These are phyloP conservation scores for Sporobolomyces roseus DNA, from an alignment of 768 basidiomycete species.

Conservation along the genomic window DNA sequence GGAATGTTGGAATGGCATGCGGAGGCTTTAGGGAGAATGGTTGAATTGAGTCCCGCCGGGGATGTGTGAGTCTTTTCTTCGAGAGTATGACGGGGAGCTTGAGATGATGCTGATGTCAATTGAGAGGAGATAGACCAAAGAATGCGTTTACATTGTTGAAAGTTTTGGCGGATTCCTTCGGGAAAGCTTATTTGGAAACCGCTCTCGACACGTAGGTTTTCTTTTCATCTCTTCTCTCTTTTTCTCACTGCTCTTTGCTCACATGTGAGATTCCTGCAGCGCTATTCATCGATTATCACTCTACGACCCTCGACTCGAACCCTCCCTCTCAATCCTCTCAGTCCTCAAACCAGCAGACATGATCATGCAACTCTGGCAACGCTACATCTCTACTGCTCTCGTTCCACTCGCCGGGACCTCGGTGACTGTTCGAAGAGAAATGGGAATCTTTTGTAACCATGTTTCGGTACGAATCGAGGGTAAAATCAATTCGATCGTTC, in stretches of 20 bases:
- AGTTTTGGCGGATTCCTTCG: slow-evolving; percentile 80
- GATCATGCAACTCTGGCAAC: slow-evolving; percentile 94
- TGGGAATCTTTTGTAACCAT: slow-evolving; percentile 87
- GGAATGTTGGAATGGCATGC: slow-evolving; percentile 97
- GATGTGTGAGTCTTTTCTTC: slow-evolving; percentile 67
- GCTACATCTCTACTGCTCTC: slow-evolving; percentile 84
- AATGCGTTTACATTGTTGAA: slow-evolving; percentile 77
- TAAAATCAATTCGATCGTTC: slow-evolving; percentile 70
- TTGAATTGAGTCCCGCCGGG: slow-evolving; percentile 73
- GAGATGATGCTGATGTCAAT: background rate
- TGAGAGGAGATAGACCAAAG: slow-evolving; percentile 62
- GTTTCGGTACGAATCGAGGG: slow-evolving; percentile 79
- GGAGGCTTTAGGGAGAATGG: slow-evolving; percentile 88
- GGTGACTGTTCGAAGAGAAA: slow-evolving; percentile 83
- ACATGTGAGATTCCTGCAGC: slow-evolving; percentile 50
- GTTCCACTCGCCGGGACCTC: slow-evolving; percentile 73
- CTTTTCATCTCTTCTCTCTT: background rate
- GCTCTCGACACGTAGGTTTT: slow-evolving; percentile 84
- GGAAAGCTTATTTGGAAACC: slow-evolving; percentile 77
- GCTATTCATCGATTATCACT: slow-evolving; percentile 67
- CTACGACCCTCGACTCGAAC: slow-evolving; percentile 72
- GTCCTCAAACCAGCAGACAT: slow-evolving; percentile 72
- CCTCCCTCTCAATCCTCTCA: slow-evolving; percentile 64
- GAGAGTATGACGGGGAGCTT: no score
- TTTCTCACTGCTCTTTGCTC: background rate